Base-by-base conservation (phyloP, 202 grass and related monocot species). In the Cymbopogon flexuosus region DNA sequence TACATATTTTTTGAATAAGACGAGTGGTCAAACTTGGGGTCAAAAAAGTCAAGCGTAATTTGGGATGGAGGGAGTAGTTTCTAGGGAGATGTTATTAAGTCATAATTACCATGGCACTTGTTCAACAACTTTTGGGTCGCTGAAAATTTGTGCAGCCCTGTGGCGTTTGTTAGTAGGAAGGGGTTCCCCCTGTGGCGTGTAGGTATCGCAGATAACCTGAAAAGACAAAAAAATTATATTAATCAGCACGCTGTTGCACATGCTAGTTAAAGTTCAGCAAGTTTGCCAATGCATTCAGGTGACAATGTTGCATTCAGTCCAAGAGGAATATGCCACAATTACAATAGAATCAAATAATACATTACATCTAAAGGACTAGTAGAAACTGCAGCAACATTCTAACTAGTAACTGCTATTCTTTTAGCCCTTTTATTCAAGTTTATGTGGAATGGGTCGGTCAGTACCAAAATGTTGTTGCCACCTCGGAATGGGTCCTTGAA, bases 401-500 rank as follows among this genome's bases (percentile, higher is more conserved):
- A 77, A 70, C 69, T 41, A 36, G 68, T n/a, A 49, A 60, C 45
- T 31, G 1, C 31, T 36, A 22, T 33, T 67, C 8, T 36, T 51
- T 2, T 64, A 63, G 75, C 12, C 4, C 12, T 75, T 15, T 34
- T 15, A 51, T 54, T 37, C 7, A 5, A 12, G 8, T 24, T 46
- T 15, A 51, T 36, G 45, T 18, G 34, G 35, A 60, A 60, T 41
- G 40, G 57, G 27, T 54, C 8, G 65, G n/a, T 78, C 73, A 68
- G 87, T 89, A 99, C 96, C 92, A 99, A 70, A 49, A 99, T 93
- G 84, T 99, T 88, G 78, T 96, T 93, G 84, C 92, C 96, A 73
- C 96, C 96, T 59, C 96, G 90, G 77, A 99, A 99, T 65, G 96
- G 96, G 43, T 99, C 96, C 87, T 91, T 99, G 83, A 96, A 99